These are phyloP conservation scores for Uronychia binucleata DNA, from an alignment of 73 alveolate genomes.

Conservation along the genomic window DNA sequence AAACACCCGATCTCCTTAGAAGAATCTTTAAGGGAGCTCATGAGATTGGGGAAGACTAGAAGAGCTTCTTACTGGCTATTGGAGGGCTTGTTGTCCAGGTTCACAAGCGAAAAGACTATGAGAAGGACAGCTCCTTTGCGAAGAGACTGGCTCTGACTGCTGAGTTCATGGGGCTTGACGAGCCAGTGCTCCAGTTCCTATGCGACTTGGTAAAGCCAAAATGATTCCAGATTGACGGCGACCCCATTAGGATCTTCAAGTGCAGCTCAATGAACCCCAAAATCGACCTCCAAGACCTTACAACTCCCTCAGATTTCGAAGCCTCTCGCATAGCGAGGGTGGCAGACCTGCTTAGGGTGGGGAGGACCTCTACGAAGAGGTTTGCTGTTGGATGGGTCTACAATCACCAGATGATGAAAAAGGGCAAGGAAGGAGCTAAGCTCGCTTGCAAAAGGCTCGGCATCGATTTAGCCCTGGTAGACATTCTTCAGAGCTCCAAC, in stretches of 20 bases:
- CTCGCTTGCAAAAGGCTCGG: neutral
- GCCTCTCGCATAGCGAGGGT: conserved; percentile 11
- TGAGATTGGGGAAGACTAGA: neutral
- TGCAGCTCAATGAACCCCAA: neutral
- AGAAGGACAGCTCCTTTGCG: neutral
- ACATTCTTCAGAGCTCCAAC: neutral
- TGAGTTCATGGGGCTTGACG: conserved; percentile 11
- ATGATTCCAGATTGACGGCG: conserved; percentile 21
- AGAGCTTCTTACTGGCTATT: neutral
- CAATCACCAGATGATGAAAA: neutral
- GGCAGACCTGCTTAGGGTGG: neutral
- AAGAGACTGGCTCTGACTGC: conserved; percentile 1
- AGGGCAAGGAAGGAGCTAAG: conserved; percentile 4
- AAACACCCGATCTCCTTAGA: neutral
- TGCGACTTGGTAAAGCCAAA: too few species aligned
- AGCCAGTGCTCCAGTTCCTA: neutral
- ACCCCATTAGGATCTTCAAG: conserved; percentile 16
- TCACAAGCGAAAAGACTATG: neutral
- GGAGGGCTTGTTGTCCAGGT: neutral
- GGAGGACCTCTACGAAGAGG: neutral
- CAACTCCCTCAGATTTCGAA: conserved; percentile 13
- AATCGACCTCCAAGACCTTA: neutral
- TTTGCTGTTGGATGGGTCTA: conserved; percentile 27
- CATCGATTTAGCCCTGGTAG: neutral
- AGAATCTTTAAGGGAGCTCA: neutral